Evolutionary conservation across 371 early-diverging fungal species (phyloP).

Genomic region (Haplosporangium sp.): DNA sequence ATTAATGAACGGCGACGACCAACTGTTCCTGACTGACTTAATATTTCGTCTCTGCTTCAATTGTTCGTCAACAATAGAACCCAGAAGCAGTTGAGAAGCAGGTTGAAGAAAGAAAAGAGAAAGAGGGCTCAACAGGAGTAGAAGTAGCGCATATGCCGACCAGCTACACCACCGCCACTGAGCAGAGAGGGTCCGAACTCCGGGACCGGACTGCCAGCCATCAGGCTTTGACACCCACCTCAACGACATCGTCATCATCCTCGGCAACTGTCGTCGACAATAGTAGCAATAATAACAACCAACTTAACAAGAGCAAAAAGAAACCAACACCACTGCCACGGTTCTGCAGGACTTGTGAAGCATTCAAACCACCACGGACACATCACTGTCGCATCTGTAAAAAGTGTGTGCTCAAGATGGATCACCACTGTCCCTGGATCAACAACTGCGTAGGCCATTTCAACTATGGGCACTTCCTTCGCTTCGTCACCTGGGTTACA

Average conservation of each 20-base stretch:
- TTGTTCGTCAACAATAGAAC: too few species aligned
- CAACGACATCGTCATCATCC: constrained; percentile 12
- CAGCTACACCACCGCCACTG: constrained; percentile 12
- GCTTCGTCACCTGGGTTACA: constrained; percentile 83
- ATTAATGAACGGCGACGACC: too few species aligned
- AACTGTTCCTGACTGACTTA: too few species aligned
- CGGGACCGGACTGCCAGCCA: too few species aligned
- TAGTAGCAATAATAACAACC: not conserved
- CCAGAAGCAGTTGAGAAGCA: too few species aligned
- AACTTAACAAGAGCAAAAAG: constrained; percentile 21
- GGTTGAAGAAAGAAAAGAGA: too few species aligned
- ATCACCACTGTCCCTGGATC: constrained; percentile 98
- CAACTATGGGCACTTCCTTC: constrained; percentile 91
- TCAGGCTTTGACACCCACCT: too few species aligned
- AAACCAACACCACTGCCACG: constrained; percentile 59
- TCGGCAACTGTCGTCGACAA: not conserved
- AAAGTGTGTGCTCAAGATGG: constrained; percentile 90
- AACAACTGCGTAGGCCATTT: constrained; percentile 95
- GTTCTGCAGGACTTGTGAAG: constrained; percentile 81
- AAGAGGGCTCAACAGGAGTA: too few species aligned
- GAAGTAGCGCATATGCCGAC: too few species aligned
- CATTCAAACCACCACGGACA: constrained; percentile 83
- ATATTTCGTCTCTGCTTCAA: too few species aligned
- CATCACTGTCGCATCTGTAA: constrained; percentile 88
- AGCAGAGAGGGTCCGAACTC: not conserved